These are phyloP conservation scores for Venturiaceae sp. DNA, from an alignment of 2,329 filamentous ascomycete species.

Conservation along the genomic window DNA sequence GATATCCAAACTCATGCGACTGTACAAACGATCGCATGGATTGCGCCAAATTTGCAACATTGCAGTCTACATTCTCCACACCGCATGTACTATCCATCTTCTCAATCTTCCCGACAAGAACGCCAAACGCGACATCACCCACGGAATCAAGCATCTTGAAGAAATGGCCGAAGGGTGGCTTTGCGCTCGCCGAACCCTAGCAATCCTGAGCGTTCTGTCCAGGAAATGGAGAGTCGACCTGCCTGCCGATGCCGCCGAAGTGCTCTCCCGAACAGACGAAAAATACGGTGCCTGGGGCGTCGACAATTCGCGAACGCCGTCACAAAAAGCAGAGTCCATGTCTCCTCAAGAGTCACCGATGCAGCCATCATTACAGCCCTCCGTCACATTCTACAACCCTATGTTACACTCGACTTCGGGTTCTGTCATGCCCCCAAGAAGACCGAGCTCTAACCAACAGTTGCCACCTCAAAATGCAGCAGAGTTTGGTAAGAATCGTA, in stretches of 20 bases:
- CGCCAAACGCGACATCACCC: slow-evolving; percentile 77
- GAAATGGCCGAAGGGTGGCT: slow-evolving; percentile 95
- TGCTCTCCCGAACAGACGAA: slow-evolving; percentile 68
- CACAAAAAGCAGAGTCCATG: slow-evolving; percentile 11
- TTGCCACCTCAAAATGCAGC: slow-evolving; percentile 17
- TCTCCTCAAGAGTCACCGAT: slow-evolving; percentile 4
- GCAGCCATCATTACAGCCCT: not conserved
- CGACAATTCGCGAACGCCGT: slow-evolving; percentile 11
- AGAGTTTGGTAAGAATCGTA: slow-evolving; percentile 16
- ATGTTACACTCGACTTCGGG: slow-evolving; percentile 7
- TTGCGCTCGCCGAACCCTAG: slow-evolving; percentile 74
- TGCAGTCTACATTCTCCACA: slow-evolving; percentile 90
- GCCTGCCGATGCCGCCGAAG: slow-evolving; percentile 68
- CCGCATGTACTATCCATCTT: slow-evolving; percentile 87
- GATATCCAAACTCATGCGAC: slow-evolving; percentile 86
- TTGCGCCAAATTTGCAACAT: slow-evolving; percentile 93
- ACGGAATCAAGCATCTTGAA: slow-evolving; percentile 84
- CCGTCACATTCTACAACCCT: not conserved
- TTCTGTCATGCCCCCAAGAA: not conserved
- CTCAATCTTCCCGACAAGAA: slow-evolving; percentile 90
- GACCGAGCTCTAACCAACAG: slow-evolving; percentile 9
- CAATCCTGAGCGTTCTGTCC: slow-evolving; percentile 74
- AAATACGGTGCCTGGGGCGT: slow-evolving; percentile 60
- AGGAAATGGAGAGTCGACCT: slow-evolving; percentile 85
- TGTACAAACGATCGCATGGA: slow-evolving; percentile 89